Percentiles rank a stretch among this genome's conserved stretches.
Evolutionary conservation across 1,139 yeast species (phyloP).

Genomic region (Debaryomyces singareniensis): DNA sequence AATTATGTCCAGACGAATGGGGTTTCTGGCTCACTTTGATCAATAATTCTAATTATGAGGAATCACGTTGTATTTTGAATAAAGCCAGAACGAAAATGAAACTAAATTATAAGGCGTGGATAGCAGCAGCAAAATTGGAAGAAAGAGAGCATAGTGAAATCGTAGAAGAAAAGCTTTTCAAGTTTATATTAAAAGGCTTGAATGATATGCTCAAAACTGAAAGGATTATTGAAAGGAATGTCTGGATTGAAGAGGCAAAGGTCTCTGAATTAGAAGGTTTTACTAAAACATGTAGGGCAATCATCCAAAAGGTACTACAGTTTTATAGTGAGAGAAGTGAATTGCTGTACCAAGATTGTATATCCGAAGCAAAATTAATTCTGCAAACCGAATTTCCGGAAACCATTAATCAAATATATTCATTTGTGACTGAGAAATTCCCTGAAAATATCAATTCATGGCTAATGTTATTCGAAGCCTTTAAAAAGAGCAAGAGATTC

Average conservation of each 20-base stretch:
- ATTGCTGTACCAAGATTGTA: constrained; percentile 12
- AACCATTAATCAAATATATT: constrained; percentile 43
- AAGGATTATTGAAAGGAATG: constrained; percentile 18
- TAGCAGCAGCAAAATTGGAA: constrained; percentile 65
- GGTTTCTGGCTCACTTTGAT: constrained; percentile 56
- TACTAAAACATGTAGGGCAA: constrained; percentile 30
- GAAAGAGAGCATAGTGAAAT: constrained; percentile 39
- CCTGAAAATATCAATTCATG: constrained; percentile 52
- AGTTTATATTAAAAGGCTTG: constrained; percentile 49
- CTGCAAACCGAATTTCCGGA: constrained; percentile 18
- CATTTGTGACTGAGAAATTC: constrained; percentile 35
- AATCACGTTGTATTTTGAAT: constrained; percentile 52
- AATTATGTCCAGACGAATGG: constrained; percentile 58
- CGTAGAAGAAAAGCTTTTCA: constrained; percentile 30
- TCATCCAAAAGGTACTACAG: constrained; percentile 20
- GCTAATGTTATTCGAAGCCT: constrained; percentile 44
- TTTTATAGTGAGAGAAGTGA: constrained; percentile 7
- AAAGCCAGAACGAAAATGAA: constrained; percentile 53
- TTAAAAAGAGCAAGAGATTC: constrained; percentile 25
- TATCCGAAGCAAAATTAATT: constrained; percentile 36
- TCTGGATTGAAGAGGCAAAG: constrained; percentile 41
- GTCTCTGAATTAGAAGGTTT: constrained; percentile 32
- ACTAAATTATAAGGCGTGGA: constrained; percentile 57
- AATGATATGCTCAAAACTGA: constrained; percentile 23
- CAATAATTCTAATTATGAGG: constrained; percentile 34